Evolutionary conservation across 2,329 filamentous ascomycete genomes (phyloP), one percentile per base, ranked within the genome.

Genomic region (Colletotrichum liriopes): DNA sequence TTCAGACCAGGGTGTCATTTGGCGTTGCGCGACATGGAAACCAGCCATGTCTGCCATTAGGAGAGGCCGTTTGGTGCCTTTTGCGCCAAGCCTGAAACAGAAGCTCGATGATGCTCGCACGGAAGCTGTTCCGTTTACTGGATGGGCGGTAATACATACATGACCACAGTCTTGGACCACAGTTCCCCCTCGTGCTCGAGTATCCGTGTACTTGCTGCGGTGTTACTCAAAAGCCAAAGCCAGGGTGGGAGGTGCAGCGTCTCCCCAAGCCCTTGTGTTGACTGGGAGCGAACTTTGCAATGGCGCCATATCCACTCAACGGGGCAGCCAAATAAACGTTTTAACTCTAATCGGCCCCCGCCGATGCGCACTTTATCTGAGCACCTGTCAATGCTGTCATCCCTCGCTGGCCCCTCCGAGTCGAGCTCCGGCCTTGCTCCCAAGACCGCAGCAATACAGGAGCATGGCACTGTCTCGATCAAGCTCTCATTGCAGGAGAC

Each of bases 311-410:
- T 54, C 5, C 51, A 35, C 51, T 20, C 29, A 23, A 8, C 12
- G 29, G 26, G 29, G 51, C 51, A 54, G 32, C 32, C n/a, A 39
- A 26, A 51, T 29, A 62, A 51, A 51, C 61, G 61, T 43, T 63
- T 49, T 55, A 62, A 59, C 56, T 67, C 49, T 49, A 32, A 32
- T 11, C 23, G n/a, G 26, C 47, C 47, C 35, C 45, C 43, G 35
- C 54, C 35, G n/a, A 26, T 39, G 11, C 9, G 37, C 3, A 16
- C 1, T 18, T 14, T 7, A 32, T 32, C 51, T 29, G 2, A 16
- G 16, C 49, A 37, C 6, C 20, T 2, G 12, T 6, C 32, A 12
- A 4, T 20, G 16, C 52, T 16, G 6, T 8, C 12, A 14, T 32
- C 29, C 55, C 32, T 32, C 52, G 8, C 20, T 39, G 20, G 3